Evolutionary conservation across 805 yeast genomes (phyloP).

Genomic region (Spathaspora passalidarum): DNA sequence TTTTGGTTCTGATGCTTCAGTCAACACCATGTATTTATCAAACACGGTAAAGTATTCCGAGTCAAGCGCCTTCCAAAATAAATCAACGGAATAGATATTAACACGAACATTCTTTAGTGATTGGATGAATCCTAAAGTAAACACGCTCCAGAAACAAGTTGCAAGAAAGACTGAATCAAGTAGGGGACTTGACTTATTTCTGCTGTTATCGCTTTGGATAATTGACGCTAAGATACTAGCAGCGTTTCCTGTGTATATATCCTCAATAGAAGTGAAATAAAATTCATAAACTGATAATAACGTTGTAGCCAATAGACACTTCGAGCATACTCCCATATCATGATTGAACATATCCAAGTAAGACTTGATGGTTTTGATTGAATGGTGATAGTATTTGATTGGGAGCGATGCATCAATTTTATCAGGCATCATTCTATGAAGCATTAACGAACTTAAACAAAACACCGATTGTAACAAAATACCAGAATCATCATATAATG

Average conservation of each 20-base stretch:
- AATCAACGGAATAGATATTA: constrained; percentile 28
- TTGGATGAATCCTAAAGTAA: constrained; percentile 31
- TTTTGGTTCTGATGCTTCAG: background rate
- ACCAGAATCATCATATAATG: constrained; percentile 36
- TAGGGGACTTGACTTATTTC: constrained; percentile 17
- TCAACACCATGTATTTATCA: constrained; percentile 6
- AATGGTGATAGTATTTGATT: constrained; percentile 34
- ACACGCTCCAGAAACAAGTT: constrained; percentile 36
- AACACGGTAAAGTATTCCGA: constrained; percentile 25
- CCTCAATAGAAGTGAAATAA: constrained; percentile 35
- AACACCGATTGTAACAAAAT: constrained; percentile 36
- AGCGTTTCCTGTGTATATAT: constrained; percentile 38
- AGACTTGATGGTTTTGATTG: constrained; percentile 30
- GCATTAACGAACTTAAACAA: constrained; percentile 34
- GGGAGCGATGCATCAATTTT: constrained; percentile 28
- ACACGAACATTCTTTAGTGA: constrained; percentile 31
- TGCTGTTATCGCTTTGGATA: constrained; percentile 15
- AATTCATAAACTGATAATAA: constrained; percentile 38
- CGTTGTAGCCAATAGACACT: constrained; percentile 37
- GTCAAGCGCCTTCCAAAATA: constrained; percentile 32
- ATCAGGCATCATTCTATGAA: constrained; percentile 28
- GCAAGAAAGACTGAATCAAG: constrained; percentile 27
- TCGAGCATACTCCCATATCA: constrained; percentile 26
- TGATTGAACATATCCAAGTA: constrained; percentile 19
- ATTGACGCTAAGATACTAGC: constrained; percentile 30